Evolutionary conservation across 345 rosid species (phyloP), one percentile per base, ranked within the genome.

Genomic region (Linum lewisii): DNA sequence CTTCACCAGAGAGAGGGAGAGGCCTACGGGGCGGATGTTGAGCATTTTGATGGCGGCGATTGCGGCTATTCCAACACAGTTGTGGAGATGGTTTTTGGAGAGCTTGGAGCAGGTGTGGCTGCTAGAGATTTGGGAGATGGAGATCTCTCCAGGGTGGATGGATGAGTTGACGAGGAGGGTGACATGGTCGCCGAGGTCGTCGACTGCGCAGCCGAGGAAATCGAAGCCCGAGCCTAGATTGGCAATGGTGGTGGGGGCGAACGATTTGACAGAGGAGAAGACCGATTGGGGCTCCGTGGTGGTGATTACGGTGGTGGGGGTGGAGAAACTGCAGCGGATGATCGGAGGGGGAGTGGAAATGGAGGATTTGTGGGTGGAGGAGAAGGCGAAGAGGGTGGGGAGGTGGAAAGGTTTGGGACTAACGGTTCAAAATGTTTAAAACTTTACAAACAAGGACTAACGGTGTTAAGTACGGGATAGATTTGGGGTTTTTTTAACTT

Each of bases 191-290:
- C 53, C 53, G 53, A 50, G 53, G 53, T 19, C 53, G 21, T 50
- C 53, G 18, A 50, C 53, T n/a, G 53, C 53, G 53, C 53, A 50
- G 53, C 53, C 53, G 53, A 50, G 53, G 53, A 50, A 50, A 14
- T 50, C 53, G 20, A 50, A 50, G 20, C 53, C 53, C 16, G 53
- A 19, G 53, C 53, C 53, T 18, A 50, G 53, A 5, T 50, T 50
- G 53, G 53, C 53, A 2, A 50, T 19, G 53, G 53, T 50, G 53
- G 53, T 19, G 16, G 53, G 53, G 53, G 53, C 53, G 53, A 50
- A 50, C 7, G 53, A 3, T 21, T 14, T 50, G 53, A 50, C 53
- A 19, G 53, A 50, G 53, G 53, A 50, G 18, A 18, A 50, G 53
- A 16, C 53, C 7, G 53, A 19, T 50, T 8, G 53, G 53, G 53